phyloP scores from a whole-genome alignment of 169 alveolate species.

The Babesia bigemina region DNA sequence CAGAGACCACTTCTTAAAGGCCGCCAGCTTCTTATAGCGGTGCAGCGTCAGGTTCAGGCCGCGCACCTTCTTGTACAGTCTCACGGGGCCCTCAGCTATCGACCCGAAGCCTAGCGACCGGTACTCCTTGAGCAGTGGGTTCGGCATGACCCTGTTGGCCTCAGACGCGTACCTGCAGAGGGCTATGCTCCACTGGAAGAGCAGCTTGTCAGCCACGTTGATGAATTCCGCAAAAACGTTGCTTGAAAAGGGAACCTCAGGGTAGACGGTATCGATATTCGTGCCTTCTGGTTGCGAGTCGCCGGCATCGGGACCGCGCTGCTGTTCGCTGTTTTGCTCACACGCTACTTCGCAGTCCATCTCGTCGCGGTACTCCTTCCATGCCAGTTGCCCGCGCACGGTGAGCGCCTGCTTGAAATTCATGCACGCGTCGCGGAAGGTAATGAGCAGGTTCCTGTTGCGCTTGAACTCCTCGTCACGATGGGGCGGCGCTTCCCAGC shows the following conservation, averaged over 20 bases:
- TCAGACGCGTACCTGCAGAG: constrained; percentile 35
- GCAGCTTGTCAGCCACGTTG: not conserved
- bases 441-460: not conserved
- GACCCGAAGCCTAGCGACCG: not conserved
- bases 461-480: constrained; percentile 6
- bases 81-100: not conserved
- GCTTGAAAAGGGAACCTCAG: too few species aligned
- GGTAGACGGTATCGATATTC: too few species aligned
- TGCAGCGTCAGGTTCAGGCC: constrained; percentile 11
- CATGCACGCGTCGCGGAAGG: not conserved
- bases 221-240: not conserved
- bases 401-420: constrained; percentile 1
- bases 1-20: not conserved
- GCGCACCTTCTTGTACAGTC: constrained; percentile 4
- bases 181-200: constrained; percentile 49
- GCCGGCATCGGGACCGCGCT: not conserved
- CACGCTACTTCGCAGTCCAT: not conserved
- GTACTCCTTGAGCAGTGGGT: constrained; percentile 24
- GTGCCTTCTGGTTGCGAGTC: not conserved
- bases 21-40: not conserved
- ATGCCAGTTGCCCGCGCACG: not conserved
- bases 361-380: not conserved
- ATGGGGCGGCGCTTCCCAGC: too few species aligned
- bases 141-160: constrained; percentile 17
- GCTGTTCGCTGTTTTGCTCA: too few species aligned